Evolutionary conservation across 2,329 filamentous ascomycete genomes (phyloP).

Genomic region (Hypoxylon sp.): DNA sequence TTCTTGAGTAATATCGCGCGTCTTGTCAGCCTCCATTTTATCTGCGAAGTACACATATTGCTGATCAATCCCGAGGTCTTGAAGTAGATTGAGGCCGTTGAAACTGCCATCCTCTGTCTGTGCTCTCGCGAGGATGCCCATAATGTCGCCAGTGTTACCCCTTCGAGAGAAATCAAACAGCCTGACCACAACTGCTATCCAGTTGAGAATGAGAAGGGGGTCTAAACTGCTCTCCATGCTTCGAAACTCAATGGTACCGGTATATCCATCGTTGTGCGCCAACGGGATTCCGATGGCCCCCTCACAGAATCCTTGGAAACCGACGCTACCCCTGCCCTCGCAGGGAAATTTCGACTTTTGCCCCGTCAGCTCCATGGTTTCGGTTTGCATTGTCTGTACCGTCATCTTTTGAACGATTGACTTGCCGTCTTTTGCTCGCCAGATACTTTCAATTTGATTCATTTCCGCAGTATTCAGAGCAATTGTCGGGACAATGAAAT

Average conservation of each 20-base stretch:
- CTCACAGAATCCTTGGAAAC: slow-evolving; percentile 31
- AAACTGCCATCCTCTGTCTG: background rate
- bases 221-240: slow-evolving; percentile 27
- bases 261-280: slow-evolving; percentile 27
- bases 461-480: background rate
- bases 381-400: background rate
- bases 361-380: background rate
- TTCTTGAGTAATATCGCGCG: background rate
- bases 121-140: slow-evolving; percentile 12
- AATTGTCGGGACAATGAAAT: slow-evolving; percentile 2
- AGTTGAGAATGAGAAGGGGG: slow-evolving; percentile 22
- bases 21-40: background rate
- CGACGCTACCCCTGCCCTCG: slow-evolving; percentile 24
- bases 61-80: slow-evolving; percentile 21
- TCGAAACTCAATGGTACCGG: slow-evolving; percentile 33
- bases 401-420: slow-evolving; percentile 11
- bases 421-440: slow-evolving; percentile 10
- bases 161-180: slow-evolving; percentile 20
- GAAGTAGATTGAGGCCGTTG: slow-evolving; percentile 13
- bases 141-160: slow-evolving; percentile 20
- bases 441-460: slow-evolving; percentile 22
- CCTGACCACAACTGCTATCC: slow-evolving; percentile 26
- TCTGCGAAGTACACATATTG: slow-evolving; percentile 19
- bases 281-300: background rate
- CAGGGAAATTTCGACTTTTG: background rate